phyloP scores from a whole-genome alignment of 306 rosid species.

The Cotoneaster glaucophyllus region DNA sequence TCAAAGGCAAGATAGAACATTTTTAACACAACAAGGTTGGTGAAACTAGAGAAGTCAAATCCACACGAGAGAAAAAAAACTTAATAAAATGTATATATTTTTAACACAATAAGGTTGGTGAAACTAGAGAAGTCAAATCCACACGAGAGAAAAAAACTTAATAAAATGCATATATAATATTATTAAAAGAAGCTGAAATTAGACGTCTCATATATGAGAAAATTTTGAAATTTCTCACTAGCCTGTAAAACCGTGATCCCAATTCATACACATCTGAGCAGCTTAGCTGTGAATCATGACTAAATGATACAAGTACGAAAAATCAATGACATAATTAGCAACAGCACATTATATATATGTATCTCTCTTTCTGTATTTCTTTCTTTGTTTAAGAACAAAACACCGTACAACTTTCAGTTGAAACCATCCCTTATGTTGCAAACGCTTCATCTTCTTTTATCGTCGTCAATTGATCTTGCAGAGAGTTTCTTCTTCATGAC shows the following conservation, averaged over 20 bases:
- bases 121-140: too few species aligned
- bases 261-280: neutral
- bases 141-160: neutral
- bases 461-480: neutral
- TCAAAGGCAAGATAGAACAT: neutral
- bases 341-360: neutral
- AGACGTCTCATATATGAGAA: neutral
- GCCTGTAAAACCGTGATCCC: neutral
- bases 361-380: neutral
- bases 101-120: neutral
- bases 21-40: neutral
- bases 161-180: neutral
- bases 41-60: too few species aligned
- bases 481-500: neutral
- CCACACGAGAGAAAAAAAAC: too few species aligned
- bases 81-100: neutral
- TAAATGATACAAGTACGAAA: neutral
- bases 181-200: neutral
- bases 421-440: neutral
- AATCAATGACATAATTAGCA: neutral
- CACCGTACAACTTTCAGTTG: neutral
- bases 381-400: neutral
- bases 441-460: neutral
- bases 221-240: neutral
- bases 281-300: neutral